Evolutionary conservation across 768 basidiomycete genomes (phyloP).

Genomic region (Pleurotus giganteus): DNA sequence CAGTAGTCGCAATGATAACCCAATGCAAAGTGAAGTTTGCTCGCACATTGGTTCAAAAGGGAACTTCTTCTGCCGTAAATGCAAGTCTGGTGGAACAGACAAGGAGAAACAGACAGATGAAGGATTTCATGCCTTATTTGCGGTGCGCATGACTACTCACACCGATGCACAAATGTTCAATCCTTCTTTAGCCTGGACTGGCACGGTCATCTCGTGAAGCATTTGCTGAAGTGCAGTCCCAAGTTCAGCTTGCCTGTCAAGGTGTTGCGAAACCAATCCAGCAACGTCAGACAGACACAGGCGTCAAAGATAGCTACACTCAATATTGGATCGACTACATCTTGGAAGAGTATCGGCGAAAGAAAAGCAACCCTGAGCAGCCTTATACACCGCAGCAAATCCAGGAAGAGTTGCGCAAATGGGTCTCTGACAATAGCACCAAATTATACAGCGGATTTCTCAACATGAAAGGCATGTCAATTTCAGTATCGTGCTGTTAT

Average conservation of each 20-base stretch:
- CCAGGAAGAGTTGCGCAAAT: constrained; percentile 35
- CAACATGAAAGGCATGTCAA: not conserved
- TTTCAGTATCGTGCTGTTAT: too few species aligned
- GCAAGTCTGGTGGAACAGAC: constrained; percentile 26
- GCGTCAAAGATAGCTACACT: constrained; percentile 30
- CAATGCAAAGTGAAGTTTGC: constrained; percentile 34
- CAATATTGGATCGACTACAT: constrained; percentile 30
- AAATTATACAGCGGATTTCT: not conserved
- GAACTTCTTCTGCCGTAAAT: constrained; percentile 31
- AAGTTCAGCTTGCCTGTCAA: constrained; percentile 17
- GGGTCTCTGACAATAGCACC: constrained; percentile 16
- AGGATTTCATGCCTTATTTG: constrained; percentile 24
- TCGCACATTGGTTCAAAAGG: constrained; percentile 28
- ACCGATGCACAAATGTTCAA: constrained; percentile 7
- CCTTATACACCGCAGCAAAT: constrained; percentile 20
- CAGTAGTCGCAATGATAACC: constrained; percentile 28
- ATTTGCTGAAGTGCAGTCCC: constrained; percentile 11
- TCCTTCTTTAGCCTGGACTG: constrained; percentile 11
- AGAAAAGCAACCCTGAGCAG: constrained; percentile 11
- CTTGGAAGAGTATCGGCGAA: constrained; percentile 13
- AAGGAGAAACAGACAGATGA: constrained; percentile 20
- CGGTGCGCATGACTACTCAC: not conserved
- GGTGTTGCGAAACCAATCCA: constrained; percentile 18
- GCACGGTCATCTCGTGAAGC: constrained; percentile 13
- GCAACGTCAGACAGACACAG: constrained; percentile 23